Conservation (phyloP, 768 basidiomycete species). For the Boletus huronensis region DNA sequence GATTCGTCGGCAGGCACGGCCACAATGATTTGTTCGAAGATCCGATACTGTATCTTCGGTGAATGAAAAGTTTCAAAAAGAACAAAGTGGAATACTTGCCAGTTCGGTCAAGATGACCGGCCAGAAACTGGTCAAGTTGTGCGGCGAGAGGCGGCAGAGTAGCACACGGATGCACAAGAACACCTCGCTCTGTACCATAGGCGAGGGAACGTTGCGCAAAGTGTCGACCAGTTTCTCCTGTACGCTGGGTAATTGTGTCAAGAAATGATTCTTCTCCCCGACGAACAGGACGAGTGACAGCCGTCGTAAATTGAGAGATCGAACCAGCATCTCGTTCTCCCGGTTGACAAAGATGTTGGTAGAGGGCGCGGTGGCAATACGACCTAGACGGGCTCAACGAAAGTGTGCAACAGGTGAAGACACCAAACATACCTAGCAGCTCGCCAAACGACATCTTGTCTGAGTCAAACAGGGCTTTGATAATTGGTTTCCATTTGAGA, state of each 20-base stretch:
- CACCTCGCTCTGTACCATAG: constrained; percentile 89
- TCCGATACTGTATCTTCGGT: constrained; percentile 61
- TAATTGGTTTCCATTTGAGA: constrained; percentile 68
- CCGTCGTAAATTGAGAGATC: constrained; percentile 83
- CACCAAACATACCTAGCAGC: constrained; percentile 58
- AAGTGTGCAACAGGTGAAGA: constrained; percentile 28
- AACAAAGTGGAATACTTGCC: constrained; percentile 39
- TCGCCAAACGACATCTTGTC: constrained; percentile 88
- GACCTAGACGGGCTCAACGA: constrained; percentile 42
- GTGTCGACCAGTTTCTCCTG: constrained; percentile 97
- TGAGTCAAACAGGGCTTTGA: constrained; percentile 76
- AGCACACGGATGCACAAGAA: constrained; percentile 91
- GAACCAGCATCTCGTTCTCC: constrained; percentile 87
- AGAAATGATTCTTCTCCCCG: constrained; percentile 87
- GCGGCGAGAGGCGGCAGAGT: constrained; percentile 84
- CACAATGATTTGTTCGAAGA: constrained; percentile 79
- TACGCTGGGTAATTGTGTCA: constrained; percentile 87
- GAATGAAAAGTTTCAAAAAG: background rate
- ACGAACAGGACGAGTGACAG: constrained; percentile 84
- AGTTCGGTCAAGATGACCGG: constrained; percentile 92
- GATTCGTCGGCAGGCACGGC: constrained; percentile 75
- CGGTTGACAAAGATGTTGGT: constrained; percentile 95
- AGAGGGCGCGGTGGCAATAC: constrained; percentile 80
- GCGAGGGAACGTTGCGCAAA: constrained; percentile 71
- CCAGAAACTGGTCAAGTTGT: constrained; percentile 95